A percentile compares a stretch with the other conserved stretches of the same genome.
Conservation (phyloP, 108 stramenopile species). For the Parietichytrium sp. region DNA sequence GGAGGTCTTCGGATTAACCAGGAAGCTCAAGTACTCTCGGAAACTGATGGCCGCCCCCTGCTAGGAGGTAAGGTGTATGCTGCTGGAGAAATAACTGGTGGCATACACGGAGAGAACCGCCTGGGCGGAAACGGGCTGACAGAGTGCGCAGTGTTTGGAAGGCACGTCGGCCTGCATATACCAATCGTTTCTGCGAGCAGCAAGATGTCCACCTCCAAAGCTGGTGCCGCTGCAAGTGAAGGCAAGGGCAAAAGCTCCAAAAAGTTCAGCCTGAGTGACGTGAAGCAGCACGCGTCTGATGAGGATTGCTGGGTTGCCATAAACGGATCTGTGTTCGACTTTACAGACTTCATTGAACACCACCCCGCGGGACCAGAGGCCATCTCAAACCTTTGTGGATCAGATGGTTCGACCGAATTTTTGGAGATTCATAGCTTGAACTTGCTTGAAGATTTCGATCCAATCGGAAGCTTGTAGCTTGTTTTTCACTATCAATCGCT, state of each 20-base stretch:
- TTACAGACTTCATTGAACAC: conserved; percentile 83
- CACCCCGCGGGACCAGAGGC: conserved; percentile 83
- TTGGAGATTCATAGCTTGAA: conserved; percentile 72
- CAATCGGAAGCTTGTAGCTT: conserved; percentile 24
- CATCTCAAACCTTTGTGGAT: conserved; percentile 74
- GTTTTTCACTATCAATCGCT: too few relatives aligned
- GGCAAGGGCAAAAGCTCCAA: conserved; percentile 39
- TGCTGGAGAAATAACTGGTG: conserved; percentile 60
- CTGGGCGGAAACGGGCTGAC: conserved; percentile 60
- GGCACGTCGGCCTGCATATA: conserved; percentile 32
- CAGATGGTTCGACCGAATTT: conserved; percentile 79
- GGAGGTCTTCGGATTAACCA: conserved; percentile 32
- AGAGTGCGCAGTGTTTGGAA: conserved; percentile 61
- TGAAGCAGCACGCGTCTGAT: conserved; percentile 70
- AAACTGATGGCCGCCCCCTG: conserved; percentile 38
- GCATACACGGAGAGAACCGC: conserved; percentile 60
- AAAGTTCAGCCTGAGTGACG: conserved; percentile 61
- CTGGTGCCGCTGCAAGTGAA: too few relatives aligned
- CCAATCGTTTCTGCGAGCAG: not conserved
- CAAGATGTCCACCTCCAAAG: not conserved
- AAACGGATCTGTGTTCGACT: conserved; percentile 78
- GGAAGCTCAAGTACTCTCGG: not conserved
- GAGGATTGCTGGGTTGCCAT: conserved; percentile 86
- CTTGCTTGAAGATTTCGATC: conserved; percentile 74
- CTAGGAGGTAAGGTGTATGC: conserved; percentile 50